Evolutionary conservation across 495 filamentous ascomycete species (phyloP), one percentile per base, ranked within the genome.

Genomic region (Penicillium chermesinum): DNA sequence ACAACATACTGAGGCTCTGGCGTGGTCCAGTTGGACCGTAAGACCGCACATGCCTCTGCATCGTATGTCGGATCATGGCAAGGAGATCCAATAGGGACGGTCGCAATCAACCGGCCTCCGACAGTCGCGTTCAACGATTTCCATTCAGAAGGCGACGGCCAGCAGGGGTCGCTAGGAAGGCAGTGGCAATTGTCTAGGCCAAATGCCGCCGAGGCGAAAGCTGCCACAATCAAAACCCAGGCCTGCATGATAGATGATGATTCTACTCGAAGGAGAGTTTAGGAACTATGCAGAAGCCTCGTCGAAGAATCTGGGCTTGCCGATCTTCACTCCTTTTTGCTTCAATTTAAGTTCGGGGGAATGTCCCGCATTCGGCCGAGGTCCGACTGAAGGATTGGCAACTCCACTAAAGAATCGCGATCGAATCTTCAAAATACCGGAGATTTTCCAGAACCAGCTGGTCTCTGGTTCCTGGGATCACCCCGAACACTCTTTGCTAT

Each of bases 11-110:
- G 60, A 19, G 41, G 18, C 38, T 63, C 27, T 9, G 66, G 55
- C 32, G 44, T 22, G 16, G 40, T 44, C 66, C 65, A 67, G 25
- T 50, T 32, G 16, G 52, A 38, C 38, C 54, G 34, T 38, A 69
- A 25, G 21, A 30, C 35, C 7, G 54, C 46, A 49, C 73, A 74
- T 10, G 49, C 48, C 1, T 50, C 50, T 1, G 56, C 59, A 52
- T 71, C 41, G 32, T 69, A 70, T 14, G 54, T 64, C 2, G 63
- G 57, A 20, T 59, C 61, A 53, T 80, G 74, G 55, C 77, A 79
- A 20, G 65, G 60, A 3, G 50, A 53, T 4, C 59, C 73, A 35
- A 72, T 48, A 5, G 73, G 72, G 2, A 71, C 52, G 17, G 70
- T 74, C 16, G 70, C 59, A 37, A 76, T 41, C 36, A 77, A 55